phyloP scores from a whole-genome alignment of 139 green algal genomes.

The Chlorella sorokiniana region DNA sequence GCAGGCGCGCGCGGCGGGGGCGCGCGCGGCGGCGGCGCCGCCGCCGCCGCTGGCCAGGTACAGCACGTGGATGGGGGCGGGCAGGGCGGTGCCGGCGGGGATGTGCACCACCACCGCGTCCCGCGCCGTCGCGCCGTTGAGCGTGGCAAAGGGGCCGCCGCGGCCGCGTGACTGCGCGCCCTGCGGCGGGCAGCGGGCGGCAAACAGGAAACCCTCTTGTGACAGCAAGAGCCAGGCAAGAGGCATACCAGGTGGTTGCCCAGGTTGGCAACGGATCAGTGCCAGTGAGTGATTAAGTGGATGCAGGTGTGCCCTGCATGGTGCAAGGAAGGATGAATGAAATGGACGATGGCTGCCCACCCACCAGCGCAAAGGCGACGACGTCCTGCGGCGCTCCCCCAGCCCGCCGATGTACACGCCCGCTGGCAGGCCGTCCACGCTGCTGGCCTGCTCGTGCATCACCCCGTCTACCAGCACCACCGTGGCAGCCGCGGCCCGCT shows the following conservation, averaged over 20 bases:
- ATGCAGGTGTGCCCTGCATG: neutral
- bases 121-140: slow-evolving; percentile 72
- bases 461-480: slow-evolving; percentile 75
- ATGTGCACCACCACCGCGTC: slow-evolving; percentile 74
- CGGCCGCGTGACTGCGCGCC: slow-evolving; percentile 56
- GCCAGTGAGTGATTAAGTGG: too few relatives aligned
- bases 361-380: slow-evolving; percentile 24
- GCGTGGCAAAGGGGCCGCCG: slow-evolving; percentile 74
- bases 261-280: too few relatives aligned
- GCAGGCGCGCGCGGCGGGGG: slow-evolving; percentile 57
- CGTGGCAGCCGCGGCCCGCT: slow-evolving; percentile 20
- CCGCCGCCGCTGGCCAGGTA: slow-evolving; percentile 52
- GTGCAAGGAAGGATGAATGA: too few relatives aligned
- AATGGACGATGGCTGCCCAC: neutral
- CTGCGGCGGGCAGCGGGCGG: slow-evolving; percentile 28
- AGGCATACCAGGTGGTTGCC: too few relatives aligned
- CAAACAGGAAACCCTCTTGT: too few relatives aligned
- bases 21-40: neutral
- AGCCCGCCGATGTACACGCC: slow-evolving; percentile 70
- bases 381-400: slow-evolving; percentile 57
- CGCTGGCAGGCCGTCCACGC: slow-evolving; percentile 46
- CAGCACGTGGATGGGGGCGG: slow-evolving; percentile 73
- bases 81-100: slow-evolving; percentile 45
- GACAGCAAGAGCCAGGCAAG: too few relatives aligned
- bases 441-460: slow-evolving; percentile 49